A percentile compares a stretch with the other conserved stretches of the same genome.
These are phyloP conservation scores for Ettlia oleoabundans DNA, from an alignment of 139 green algal species.

Conservation along the genomic window DNA sequence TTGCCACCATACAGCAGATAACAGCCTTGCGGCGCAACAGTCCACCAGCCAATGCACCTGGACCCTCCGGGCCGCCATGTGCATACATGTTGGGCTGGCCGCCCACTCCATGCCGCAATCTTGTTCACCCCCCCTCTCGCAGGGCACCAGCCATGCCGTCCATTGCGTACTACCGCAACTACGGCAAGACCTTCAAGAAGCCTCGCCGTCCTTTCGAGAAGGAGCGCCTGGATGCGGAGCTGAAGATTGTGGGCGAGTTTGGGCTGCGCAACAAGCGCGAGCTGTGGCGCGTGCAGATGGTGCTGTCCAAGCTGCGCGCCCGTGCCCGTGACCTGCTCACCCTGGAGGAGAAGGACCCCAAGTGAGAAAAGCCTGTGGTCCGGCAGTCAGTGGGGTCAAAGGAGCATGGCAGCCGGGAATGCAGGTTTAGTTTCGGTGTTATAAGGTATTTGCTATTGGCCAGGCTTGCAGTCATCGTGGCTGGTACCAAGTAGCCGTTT, in stretches of 20 bases:
- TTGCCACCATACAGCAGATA: no score
- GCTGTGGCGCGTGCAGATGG: conserved; percentile 98
- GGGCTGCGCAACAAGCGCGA: conserved; percentile 99
- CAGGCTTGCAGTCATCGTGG: no score
- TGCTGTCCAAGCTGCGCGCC: conserved; percentile 86
- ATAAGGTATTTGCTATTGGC: no score
- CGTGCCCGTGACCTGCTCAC: conserved; percentile 95
- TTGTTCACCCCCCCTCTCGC: neutral
- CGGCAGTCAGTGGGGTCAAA: neutral
- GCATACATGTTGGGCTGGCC: neutral
- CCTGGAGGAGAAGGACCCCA: conserved; percentile 95
- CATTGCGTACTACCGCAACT: conserved; percentile 88
- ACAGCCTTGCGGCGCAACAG: no score
- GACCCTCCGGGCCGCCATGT: no score
- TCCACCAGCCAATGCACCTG: no score
- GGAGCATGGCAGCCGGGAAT: no score
- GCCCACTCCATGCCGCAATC: neutral
- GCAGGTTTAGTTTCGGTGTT: no score
- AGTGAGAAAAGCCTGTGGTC: conserved; percentile 33
- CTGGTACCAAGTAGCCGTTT: no score
- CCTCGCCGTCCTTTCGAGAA: conserved; percentile 99
- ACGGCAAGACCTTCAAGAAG: conserved; percentile 99
- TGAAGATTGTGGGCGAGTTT: conserved; percentile 99
- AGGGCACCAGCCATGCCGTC: conserved; percentile 72
- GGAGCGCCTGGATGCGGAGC: conserved; percentile 97